Base-by-base conservation (phyloP, 2,329 filamentous ascomycete genomes). In the Talaromyces marneffei region DNA sequence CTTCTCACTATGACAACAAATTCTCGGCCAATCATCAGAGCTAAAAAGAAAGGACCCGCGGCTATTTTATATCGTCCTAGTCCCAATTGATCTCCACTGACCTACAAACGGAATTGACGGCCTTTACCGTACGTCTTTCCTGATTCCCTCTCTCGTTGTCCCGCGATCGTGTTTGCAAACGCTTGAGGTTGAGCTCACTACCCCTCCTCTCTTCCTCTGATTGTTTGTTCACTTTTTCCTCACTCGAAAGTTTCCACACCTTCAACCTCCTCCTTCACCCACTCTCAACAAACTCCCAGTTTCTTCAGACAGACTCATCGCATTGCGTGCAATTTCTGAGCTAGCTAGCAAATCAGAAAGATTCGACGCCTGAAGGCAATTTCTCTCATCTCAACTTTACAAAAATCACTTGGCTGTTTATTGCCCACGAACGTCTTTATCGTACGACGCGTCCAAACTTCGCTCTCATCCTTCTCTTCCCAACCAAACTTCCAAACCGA, bases 1-100 rank as follows among this genome's bases (percentile, higher is more conserved):
- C 44, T 27, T 18, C 44, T 59, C 57, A 52, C 31, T 40, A 59
- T 59, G 57, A 50, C 57, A 52, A 59, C 31, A 18, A 39, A 12
- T 23, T 25, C 31, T 1, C 42, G 31, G 1, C 44, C 44, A 31
- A 40, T 52, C 31, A 59, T 4, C n/a, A 59, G 16, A 50, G 44
- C 31, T 18, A 59, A 16, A 48, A 52, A 40, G 57, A 59, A 59
- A 27, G 35, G 44, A 40, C 40, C 9, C 18, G 55, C 39, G 29
- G 27, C 25, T 16, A 14, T 52, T 18, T 10, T 52, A 35, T 52
- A 58, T 48, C 46, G 54, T 29, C 60, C 55, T 54, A 62, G 33
- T 27, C 39, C 46, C 54, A 39, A 46, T 58, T 52, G 46, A 61
- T 53, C 42, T 40, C 16, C 59, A 33, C 29, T 25, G 20, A 18